Evolutionary conservation across 345 rosid genomes (phyloP).

Genomic region (Pseudoturritis turrita): DNA sequence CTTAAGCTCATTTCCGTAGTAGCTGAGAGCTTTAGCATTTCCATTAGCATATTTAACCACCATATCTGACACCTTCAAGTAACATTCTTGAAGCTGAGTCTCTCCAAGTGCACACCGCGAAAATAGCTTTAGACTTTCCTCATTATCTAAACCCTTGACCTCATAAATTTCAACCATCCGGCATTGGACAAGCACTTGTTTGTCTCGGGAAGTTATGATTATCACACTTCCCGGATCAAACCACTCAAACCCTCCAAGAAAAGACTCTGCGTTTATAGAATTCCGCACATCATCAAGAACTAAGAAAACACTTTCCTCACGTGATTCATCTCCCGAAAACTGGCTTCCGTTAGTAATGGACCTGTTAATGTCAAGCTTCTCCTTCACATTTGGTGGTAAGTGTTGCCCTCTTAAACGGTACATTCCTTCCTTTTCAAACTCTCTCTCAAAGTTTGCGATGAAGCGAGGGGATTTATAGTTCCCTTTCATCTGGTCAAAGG

Average conservation of each 20-base stretch:
- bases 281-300: conserved; percentile 10
- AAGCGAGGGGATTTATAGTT: conserved; percentile 1
- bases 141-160: not conserved
- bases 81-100: not conserved
- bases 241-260: conserved; percentile 14
- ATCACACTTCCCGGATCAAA: conserved; percentile 8
- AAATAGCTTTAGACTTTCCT: not conserved
- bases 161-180: not conserved
- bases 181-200: not conserved
- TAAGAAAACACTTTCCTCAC: not conserved
- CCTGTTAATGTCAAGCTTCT: not conserved
- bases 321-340: no score
- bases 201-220: conserved; percentile 2
- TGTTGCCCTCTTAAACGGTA: not conserved
- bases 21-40: not conserved
- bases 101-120: not conserved
- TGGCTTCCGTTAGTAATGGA: no score
- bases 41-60: not conserved
- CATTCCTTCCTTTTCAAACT: not conserved
- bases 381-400: conserved; percentile 1
- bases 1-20: not conserved
- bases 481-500: not conserved
- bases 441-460: conserved; percentile 1
- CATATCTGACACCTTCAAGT: not conserved
- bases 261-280: not conserved